Evolutionary conservation across 2,329 filamentous ascomycete genomes (phyloP).

Genomic region (Alternaria angustiovoidea): DNA sequence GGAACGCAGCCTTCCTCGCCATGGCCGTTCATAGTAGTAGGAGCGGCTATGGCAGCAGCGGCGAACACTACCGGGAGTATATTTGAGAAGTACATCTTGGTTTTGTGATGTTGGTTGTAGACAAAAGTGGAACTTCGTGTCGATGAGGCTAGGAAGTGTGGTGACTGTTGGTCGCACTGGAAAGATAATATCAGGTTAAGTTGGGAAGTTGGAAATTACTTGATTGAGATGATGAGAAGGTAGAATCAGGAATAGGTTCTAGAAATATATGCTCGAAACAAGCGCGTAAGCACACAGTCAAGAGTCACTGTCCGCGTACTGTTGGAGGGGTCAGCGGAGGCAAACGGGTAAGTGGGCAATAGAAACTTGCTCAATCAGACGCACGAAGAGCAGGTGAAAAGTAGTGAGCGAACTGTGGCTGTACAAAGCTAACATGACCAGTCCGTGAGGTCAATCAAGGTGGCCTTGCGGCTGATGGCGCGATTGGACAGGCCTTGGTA

Average conservation of each 20-base stretch:
- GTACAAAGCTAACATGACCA: slow-evolving; percentile 9
- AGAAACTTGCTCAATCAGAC: neutral
- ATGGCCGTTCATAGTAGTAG: slow-evolving; percentile 17
- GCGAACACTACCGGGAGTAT: slow-evolving; percentile 27
- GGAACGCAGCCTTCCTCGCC: slow-evolving; percentile 31
- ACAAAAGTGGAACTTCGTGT: neutral
- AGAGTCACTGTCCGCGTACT: neutral
- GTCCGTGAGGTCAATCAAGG: neutral
- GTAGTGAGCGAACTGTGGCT: neutral
- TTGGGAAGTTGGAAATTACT: neutral
- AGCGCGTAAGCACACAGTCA: neutral
- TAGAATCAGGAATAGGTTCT: neutral
- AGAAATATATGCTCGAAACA: neutral
- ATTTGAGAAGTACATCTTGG: slow-evolving; percentile 18
- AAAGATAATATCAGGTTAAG: neutral
- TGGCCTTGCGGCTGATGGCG: slow-evolving; percentile 14
- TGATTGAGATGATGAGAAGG: neutral
- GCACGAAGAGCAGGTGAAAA: neutral
- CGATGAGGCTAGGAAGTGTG: neutral
- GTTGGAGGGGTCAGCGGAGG: neutral
- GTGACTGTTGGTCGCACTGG: neutral
- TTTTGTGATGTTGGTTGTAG: neutral
- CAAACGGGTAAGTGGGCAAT: neutral
- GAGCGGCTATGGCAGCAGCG: slow-evolving; percentile 28
- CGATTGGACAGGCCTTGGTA: slow-evolving; percentile 17